These are phyloP conservation scores for Sanghuangporus baumii DNA, from an alignment of 1,284 basidiomycete species.

Conservation along the genomic window DNA sequence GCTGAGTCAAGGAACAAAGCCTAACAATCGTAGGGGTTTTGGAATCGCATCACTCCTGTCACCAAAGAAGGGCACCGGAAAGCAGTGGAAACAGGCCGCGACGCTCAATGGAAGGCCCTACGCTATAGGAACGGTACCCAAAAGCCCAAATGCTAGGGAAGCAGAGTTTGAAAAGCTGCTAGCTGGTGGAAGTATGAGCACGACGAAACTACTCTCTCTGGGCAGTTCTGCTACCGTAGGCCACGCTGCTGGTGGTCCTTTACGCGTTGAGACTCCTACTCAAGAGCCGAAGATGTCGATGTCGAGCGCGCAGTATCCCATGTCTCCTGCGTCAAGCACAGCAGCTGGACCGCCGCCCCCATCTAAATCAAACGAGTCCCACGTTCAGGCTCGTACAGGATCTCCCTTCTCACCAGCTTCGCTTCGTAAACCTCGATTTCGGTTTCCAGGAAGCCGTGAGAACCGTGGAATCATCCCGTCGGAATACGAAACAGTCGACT, in stretches of 20 bases:
- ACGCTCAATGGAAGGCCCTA: slow-evolving; percentile 75
- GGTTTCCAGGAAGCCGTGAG: slow-evolving; percentile 14
- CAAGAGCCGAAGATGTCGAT: not conserved
- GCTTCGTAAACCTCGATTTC: slow-evolving; percentile 7
- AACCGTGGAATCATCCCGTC: slow-evolving; percentile 40
- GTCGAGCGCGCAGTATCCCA: not conserved
- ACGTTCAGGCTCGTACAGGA: not conserved
- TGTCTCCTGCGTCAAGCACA: not conserved
- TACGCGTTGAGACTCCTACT: slow-evolving; percentile 5
- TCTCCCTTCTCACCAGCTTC: slow-evolving; percentile 16
- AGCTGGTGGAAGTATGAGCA: slow-evolving; percentile 36
- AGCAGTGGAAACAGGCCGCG: slow-evolving; percentile 70
- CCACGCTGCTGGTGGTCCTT: slow-evolving; percentile 1
- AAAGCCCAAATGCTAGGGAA: slow-evolving; percentile 50
- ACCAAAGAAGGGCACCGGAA: slow-evolving; percentile 27
- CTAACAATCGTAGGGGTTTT: slow-evolving; percentile 28
- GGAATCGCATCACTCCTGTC: slow-evolving; percentile 32
- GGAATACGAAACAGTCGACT: slow-evolving; percentile 66
- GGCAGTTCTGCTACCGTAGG: slow-evolving; percentile 19
- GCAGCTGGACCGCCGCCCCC: not conserved
- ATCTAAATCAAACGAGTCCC: not conserved
- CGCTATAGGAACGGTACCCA: slow-evolving; percentile 60
- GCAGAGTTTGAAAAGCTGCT: slow-evolving; percentile 78
- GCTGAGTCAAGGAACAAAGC: slow-evolving; percentile 36
- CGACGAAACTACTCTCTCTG: slow-evolving; percentile 59